Base-by-base conservation (phyloP, 2,329 filamentous ascomycete species). In the Lachnellula arida region DNA sequence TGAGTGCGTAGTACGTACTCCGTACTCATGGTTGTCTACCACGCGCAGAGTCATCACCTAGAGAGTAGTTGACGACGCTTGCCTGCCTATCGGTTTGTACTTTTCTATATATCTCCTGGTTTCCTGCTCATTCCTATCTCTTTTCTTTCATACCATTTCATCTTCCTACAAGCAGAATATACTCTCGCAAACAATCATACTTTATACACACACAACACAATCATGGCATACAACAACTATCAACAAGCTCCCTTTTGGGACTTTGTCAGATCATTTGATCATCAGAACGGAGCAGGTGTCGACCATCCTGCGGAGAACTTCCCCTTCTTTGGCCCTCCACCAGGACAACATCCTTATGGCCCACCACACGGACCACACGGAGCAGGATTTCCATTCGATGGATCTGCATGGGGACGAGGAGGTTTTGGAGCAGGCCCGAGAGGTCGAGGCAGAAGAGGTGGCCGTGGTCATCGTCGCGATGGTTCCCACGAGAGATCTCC, bases 171-270 rank as follows among this genome's bases (percentile, higher is more conserved):
- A 17, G 14, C 14, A 22, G 7, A 47, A 52, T 56, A 55, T 56
- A 57, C 49, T 46, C 49, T 54, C 23, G 53, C 59, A 57, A 56
- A 55, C 23, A 59, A 47, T 49, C 28, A 52, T 52, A 54, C 51
- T 47, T 44, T 47, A 42, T 58, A 49, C n/a, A 37, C 23, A 37
- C 43, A 54, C 28, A 49, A 49, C 49, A 43, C 28, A 52, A 58
- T 55, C 51, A 68, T 67, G 65, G 62, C 64, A 60, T 66, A 67
- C 58, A 65, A 65, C 55, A 64, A 66, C 50, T 51, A 65, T 46
- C 63, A 65, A 55, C 60, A 67, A 60, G 51, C 55, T 54, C 60
- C 66, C 22, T 68, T 68, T 37, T 69, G 66, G 67, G 64, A 67
- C 49, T 69, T 65, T 43, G 50, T 65, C 40, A 58, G 61, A 61